Evolutionary conservation across 495 filamentous ascomycete species (phyloP).

Genomic region (Aspergillus nidulans): DNA sequence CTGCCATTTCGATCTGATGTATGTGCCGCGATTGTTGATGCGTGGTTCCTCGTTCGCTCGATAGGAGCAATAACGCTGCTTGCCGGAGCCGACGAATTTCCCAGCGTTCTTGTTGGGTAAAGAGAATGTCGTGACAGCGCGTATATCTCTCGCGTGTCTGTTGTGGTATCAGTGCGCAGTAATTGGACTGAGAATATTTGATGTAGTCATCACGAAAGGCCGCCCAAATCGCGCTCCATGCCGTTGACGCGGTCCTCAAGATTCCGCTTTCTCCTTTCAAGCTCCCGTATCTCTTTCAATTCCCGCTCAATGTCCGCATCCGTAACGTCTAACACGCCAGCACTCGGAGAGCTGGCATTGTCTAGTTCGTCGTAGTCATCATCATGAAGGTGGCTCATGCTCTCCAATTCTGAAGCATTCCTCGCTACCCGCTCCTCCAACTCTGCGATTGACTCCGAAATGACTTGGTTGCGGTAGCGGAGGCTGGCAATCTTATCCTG

Average conservation of each 20-base stretch:
- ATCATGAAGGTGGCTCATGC: constrained; percentile 58
- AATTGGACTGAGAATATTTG: background rate
- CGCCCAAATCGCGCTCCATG: constrained; percentile 77
- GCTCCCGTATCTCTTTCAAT: constrained; percentile 70
- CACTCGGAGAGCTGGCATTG: constrained; percentile 37
- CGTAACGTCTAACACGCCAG: constrained; percentile 51
- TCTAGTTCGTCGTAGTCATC: constrained; percentile 34
- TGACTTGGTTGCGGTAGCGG: constrained; percentile 65
- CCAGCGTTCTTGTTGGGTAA: background rate
- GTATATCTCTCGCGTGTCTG: background rate
- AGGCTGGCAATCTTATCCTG: constrained; percentile 68
- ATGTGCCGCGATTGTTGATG: background rate
- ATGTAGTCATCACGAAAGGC: constrained; percentile 48
- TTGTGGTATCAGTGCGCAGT: too few relatives aligned
- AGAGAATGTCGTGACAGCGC: background rate
- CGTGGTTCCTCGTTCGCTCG: background rate
- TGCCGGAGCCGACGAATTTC: background rate
- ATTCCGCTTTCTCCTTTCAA: constrained; percentile 71
- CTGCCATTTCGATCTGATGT: background rate
- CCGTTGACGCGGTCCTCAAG: constrained; percentile 73
- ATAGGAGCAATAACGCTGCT: background rate
- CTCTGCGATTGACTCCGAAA: constrained; percentile 67
- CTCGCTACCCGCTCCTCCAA: constrained; percentile 77
- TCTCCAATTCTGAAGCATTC: constrained; percentile 69
- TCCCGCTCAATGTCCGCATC: constrained; percentile 72